Base-by-base conservation (phyloP, 2,329 filamentous ascomycete species). In the Aureobasidium mangrovei region DNA sequence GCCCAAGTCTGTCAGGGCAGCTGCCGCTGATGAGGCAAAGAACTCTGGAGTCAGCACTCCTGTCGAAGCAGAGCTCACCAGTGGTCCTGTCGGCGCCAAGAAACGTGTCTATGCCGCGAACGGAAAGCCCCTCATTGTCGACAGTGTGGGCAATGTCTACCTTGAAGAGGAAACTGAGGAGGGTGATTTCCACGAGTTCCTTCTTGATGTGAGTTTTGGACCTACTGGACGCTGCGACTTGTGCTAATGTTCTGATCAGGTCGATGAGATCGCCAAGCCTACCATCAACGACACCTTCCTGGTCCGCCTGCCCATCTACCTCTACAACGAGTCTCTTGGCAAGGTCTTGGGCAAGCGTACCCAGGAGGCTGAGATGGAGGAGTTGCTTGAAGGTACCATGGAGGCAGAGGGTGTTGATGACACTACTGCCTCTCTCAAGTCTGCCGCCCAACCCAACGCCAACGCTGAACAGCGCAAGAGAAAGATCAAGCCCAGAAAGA, bases 21-120 rank as follows among this genome's bases (percentile, higher is more conserved):
- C 71, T 57, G 63, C 57, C 39, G 71, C 73, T 24, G 78, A 79
- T 63, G 75, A 74, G 68, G 67, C 70, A n/a, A 70, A 72, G 67
- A 69, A 70, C 61, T 64, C 72, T 61, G 67, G 72, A 54, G 64
- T 75, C 64, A 62, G 84, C 77, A 64, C 82, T 62, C 79, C 80
- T 0, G 75, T 79, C 45, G 77, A 77, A 47, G 73, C 70, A 59
- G 71, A 72, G 59, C 66, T 71, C 64, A 69, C 73, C 4, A 70
- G 77, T 53, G 81, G 82, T 8, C 82, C 88, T 1, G 80, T 83
- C 36, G 90, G 91, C 24, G 78, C 85, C 33, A 88, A 88, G 72
- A 95, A 91, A 77, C 80, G 88, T 35, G 88, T 97, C 12, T 82
- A 91, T 28, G 91, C 91, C 2, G 86, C 95, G 75, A 98, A 98